Evolutionary conservation across 2,329 filamentous ascomycete species (phyloP).

Genomic region (Paecilomyces sp.): DNA sequence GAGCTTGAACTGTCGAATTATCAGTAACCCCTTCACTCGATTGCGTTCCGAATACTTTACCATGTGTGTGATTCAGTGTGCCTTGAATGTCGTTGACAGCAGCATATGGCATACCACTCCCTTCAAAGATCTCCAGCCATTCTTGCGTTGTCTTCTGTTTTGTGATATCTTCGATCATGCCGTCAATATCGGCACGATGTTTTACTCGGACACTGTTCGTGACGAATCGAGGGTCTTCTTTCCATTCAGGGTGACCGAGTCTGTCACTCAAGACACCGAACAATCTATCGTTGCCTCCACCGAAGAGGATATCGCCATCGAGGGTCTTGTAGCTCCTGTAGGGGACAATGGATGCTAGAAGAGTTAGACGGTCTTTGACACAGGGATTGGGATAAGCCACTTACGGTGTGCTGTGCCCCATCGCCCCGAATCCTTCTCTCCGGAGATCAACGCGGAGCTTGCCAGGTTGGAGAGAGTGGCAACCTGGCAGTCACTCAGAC

Average conservation of each 20-base stretch:
- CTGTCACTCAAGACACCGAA: slow-evolving; percentile 54
- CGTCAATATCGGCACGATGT: slow-evolving; percentile 70
- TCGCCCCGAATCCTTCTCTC: slow-evolving; percentile 75
- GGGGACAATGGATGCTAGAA: slow-evolving; percentile 83
- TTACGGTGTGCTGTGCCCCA: slow-evolving; percentile 95
- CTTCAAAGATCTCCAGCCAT: slow-evolving; percentile 81
- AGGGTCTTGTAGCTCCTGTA: slow-evolving; percentile 72
- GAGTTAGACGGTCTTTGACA: slow-evolving; percentile 14
- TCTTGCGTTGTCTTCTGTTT: slow-evolving; percentile 72
- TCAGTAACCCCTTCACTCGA: neutral
- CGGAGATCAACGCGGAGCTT: slow-evolving; percentile 82
- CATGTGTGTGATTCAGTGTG: slow-evolving; percentile 78
- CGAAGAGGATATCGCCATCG: slow-evolving; percentile 57
- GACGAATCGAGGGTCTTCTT: slow-evolving; percentile 47
- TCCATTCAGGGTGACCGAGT: slow-evolving; percentile 53
- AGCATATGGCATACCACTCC: slow-evolving; percentile 88
- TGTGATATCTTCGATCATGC: slow-evolving; percentile 69
- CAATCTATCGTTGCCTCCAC: slow-evolving; percentile 57
- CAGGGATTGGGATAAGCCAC: slow-evolving; percentile 11
- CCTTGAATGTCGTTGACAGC: slow-evolving; percentile 88
- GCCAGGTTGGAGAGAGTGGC: slow-evolving; percentile 94
- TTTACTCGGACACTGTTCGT: slow-evolving; percentile 54
- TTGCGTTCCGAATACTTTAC: slow-evolving; percentile 35
- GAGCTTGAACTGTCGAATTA: slow-evolving; percentile 50
- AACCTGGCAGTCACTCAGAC: slow-evolving; percentile 88